These are phyloP conservation scores for Geotrichum bryndzae DNA, from an alignment of 1,139 yeast genomes.

Conservation along the genomic window DNA sequence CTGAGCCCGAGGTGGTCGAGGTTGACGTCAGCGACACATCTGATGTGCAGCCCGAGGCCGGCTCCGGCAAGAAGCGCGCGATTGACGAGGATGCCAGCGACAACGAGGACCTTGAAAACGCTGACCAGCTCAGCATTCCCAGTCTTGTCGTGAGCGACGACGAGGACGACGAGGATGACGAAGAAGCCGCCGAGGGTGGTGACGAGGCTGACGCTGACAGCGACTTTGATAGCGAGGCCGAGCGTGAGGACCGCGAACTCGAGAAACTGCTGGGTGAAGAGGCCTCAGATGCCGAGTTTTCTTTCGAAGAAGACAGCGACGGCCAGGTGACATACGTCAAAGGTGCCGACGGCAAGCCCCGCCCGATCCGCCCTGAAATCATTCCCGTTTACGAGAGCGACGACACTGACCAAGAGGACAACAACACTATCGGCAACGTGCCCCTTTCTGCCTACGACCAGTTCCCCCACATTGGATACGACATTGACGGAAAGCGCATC, in stretches of 20 bases:
- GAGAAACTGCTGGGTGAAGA: slow-evolving; percentile 25
- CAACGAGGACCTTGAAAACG: slow-evolving; percentile 21
- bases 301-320: slow-evolving; percentile 19
- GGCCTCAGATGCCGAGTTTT: slow-evolving; percentile 21
- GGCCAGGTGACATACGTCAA: slow-evolving; percentile 26
- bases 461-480: slow-evolving; percentile 96
- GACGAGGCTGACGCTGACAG: slow-evolving; percentile 15
- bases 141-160: slow-evolving; percentile 15
- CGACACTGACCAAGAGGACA: slow-evolving; percentile 80
- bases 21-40: neutral
- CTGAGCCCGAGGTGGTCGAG: neutral
- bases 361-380: slow-evolving; percentile 80
- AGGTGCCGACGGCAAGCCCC: slow-evolving; percentile 71
- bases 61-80: neutral
- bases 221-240: slow-evolving; percentile 24
- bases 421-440: slow-evolving; percentile 86
- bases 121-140: slow-evolving; percentile 18
- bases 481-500: slow-evolving; percentile 92
- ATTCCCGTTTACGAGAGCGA: slow-evolving; percentile 90
- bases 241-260: slow-evolving; percentile 25
- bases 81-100: slow-evolving; percentile 8
- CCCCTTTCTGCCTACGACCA: slow-evolving; percentile 93
- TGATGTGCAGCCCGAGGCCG: neutral
- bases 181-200: slow-evolving; percentile 3
- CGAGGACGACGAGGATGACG: slow-evolving; percentile 13